phyloP scores from a whole-genome alignment of 2,329 filamentous ascomycete genomes.

The Colletotrichum melonis region DNA sequence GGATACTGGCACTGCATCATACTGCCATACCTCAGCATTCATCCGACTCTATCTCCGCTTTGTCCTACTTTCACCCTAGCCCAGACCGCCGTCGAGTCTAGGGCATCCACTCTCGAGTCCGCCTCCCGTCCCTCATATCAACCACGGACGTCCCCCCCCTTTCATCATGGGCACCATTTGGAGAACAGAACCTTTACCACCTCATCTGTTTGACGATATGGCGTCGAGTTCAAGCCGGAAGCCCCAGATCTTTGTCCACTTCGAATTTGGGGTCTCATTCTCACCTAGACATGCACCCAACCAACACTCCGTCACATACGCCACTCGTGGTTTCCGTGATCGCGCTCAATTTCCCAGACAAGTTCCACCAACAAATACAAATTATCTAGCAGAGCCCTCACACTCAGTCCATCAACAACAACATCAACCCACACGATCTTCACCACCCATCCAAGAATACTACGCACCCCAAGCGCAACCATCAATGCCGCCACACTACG shows the following conservation, averaged over 20 bases:
- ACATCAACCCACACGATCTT: constrained; percentile 19
- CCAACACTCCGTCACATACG: constrained; percentile 58
- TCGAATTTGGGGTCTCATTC: constrained; percentile 65
- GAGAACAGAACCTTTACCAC: constrained; percentile 37
- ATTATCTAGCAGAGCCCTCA: constrained; percentile 48
- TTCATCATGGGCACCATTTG: constrained; percentile 38
- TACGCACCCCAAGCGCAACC: constrained; percentile 31
- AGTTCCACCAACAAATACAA: constrained; percentile 57
- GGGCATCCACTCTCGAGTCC: constrained; percentile 6
- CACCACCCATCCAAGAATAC: constrained; percentile 35
- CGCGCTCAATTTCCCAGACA: constrained; percentile 57
- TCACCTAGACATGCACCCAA: constrained; percentile 55
- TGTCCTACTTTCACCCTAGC: constrained; percentile 26
- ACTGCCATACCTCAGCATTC: constrained; percentile 10
- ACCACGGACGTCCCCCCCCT: constrained; percentile 9
- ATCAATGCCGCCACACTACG: constrained; percentile 29
- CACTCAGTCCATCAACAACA: constrained; percentile 28
- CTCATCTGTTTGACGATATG: constrained; percentile 40
- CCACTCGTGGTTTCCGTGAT: constrained; percentile 57
- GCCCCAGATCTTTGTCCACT: constrained; percentile 61
- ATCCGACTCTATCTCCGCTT: constrained; percentile 33
- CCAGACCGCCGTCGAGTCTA: constrained; percentile 29
- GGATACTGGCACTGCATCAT: constrained; percentile 7
- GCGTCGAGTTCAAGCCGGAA: constrained; percentile 43
- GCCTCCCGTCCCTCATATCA: constrained; percentile 26